Base-by-base conservation (phyloP, 2,329 filamentous ascomycete genomes). In the Aspergillus transmontanensis region DNA sequence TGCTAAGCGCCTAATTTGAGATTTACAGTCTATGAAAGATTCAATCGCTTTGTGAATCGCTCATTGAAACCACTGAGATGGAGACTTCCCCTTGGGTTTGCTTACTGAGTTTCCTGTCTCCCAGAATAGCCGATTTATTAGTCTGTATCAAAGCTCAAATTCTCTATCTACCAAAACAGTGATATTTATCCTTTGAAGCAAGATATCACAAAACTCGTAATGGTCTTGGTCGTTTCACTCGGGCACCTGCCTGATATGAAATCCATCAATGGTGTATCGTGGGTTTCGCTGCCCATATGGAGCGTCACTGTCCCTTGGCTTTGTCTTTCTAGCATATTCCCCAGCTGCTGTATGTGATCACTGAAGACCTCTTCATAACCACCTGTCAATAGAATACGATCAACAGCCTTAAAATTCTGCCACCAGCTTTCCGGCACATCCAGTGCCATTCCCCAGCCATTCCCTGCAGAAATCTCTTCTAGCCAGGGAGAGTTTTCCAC, bases 391-490 rank as follows among this genome's bases (percentile, higher is more conserved):
- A 72, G 48, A 12, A 70, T 58, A 45, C 30, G 56, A 41, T 69
- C 62, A 1, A 66, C 65, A 36, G 57, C 57, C 7, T n/a, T 26
- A 2, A 72, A 26, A 16, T 43, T 30, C 1, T 66, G 53, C 68
- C 69, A 72, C 68, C 69, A 72, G 5, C 26, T 56, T 28, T 71
- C 66, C 3, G 65, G 59, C 6, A 70, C 70, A 58, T 71, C 69
- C 0, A 72, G 63, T 5, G 70, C 69, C 68, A 72, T 69, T 5
- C 69, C 70, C 70, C 69, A 71, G 36, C 64, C 70, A 3, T 66
- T 50, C 0, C 66, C 68, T 3, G 45, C 50, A 3, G 57, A 48
- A 21, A 70, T 66, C n/a, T 72, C 69, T 14, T 66, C 48, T 5
- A 66, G 26, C 69, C 69, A 72, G 16, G 69, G 65, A 21, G 69